Percentiles rank a stretch among this genome's conserved stretches.
phyloP scores from a whole-genome alignment of 495 filamentous ascomycete genomes.

The Penicillium pulvis region DNA sequence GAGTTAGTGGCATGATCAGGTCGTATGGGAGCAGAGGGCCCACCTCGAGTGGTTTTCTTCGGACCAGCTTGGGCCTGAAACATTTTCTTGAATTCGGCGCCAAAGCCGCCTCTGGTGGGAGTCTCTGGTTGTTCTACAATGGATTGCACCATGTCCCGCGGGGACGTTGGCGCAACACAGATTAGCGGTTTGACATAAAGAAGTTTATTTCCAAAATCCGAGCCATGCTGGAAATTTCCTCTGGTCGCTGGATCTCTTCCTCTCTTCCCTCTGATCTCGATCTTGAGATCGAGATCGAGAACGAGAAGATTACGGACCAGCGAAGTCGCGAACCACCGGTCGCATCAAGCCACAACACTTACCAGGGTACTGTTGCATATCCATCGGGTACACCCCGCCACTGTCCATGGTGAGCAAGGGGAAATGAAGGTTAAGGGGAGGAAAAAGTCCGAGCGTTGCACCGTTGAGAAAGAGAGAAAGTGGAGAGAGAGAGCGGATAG shows the following conservation, averaged over 20 bases:
- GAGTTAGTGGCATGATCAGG: not conserved
- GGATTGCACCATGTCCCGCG: constrained; percentile 16
- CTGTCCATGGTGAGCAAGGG: constrained; percentile 22
- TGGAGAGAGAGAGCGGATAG: not conserved
- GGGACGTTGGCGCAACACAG: constrained; percentile 14
- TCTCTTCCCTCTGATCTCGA: not conserved
- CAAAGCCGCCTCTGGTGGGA: constrained; percentile 30
- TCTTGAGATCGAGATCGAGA: not conserved
- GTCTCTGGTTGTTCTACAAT: constrained; percentile 31
- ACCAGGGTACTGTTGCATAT: constrained; percentile 27
- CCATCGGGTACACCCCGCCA: constrained; percentile 32
- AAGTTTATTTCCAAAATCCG: not conserved
- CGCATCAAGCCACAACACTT: constrained; percentile 10
- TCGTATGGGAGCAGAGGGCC: constrained; percentile 1
- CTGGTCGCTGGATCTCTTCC: not conserved
- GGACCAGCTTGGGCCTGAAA: constrained; percentile 26
- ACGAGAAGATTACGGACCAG: not conserved
- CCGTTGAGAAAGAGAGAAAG: constrained; percentile 5
- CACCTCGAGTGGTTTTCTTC: constrained; percentile 43
- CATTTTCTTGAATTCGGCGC: constrained; percentile 38
- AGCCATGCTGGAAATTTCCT: not conserved
- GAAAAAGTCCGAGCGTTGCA: constrained; percentile 1
- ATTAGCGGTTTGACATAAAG: constrained; percentile 7
- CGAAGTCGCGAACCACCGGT: not conserved
- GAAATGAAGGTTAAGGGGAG: constrained; percentile 11